These are phyloP conservation scores for Serendipita indica DNA, from an alignment of 768 basidiomycete genomes.

Conservation along the genomic window DNA sequence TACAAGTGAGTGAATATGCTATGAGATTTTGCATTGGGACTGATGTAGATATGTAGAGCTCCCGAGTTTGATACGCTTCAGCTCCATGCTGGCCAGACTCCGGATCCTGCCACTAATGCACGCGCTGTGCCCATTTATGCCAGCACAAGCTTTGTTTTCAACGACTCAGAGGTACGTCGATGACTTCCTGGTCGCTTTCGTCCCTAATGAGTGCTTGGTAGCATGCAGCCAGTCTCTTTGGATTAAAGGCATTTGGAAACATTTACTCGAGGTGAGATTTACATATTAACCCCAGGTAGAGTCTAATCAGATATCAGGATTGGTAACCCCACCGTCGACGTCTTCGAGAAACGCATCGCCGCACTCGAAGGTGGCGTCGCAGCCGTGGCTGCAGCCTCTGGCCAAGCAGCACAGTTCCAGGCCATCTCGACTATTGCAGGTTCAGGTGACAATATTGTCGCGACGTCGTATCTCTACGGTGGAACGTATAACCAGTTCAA, in stretches of 20 bases:
- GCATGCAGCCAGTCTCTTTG: conserved; percentile 64
- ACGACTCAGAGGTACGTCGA: conserved; percentile 42
- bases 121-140: conserved; percentile 70
- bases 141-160: conserved; percentile 56
- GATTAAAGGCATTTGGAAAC: conserved; percentile 40
- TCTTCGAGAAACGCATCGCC: conserved; percentile 66
- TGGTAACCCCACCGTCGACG: conserved; percentile 53
- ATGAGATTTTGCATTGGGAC: no score
- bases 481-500: conserved; percentile 67
- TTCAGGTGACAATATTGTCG: conserved; percentile 64
- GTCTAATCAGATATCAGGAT: conserved; percentile 25
- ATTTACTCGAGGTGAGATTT: conserved; percentile 37
- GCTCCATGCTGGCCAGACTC: conserved; percentile 57
- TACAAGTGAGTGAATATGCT: conserved; percentile 12
- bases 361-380: conserved; percentile 69
- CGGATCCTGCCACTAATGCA: conserved; percentile 51
- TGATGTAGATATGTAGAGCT: conserved; percentile 17
- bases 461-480: conserved; percentile 49
- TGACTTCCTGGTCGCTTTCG: no score
- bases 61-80: conserved; percentile 72
- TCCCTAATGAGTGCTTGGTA: conserved; percentile 17
- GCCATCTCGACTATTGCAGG: conserved; percentile 45
- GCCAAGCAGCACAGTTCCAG: conserved; percentile 66
- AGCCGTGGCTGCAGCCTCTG: conserved; percentile 53
- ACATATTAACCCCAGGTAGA: not conserved